These are phyloP conservation scores for Candida sithepensis DNA, from an alignment of 805 yeast genomes.

Conservation along the genomic window DNA sequence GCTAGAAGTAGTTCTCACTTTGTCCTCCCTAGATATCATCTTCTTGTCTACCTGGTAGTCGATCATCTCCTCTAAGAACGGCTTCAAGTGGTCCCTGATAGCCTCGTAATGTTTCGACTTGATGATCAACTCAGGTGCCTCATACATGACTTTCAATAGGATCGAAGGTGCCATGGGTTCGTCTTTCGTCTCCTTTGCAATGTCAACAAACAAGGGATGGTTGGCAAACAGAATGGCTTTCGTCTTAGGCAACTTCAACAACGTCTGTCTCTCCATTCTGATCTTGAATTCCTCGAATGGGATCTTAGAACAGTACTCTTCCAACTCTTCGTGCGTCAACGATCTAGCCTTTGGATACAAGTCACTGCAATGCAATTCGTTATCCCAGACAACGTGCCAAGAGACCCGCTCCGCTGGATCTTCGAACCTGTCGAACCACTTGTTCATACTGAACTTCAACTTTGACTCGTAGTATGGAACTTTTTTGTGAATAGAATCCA, in stretches of 20 bases:
- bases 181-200: constrained; percentile 39
- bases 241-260: constrained; percentile 43
- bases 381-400: constrained; percentile 52
- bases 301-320: constrained; percentile 32
- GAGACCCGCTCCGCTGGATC: constrained; percentile 47
- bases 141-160: constrained; percentile 38
- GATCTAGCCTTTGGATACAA: constrained; percentile 32
- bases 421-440: constrained; percentile 43
- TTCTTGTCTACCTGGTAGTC: constrained; percentile 38
- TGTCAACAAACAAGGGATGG: constrained; percentile 34
- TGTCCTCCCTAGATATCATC: constrained; percentile 32
- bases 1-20: constrained; percentile 15
- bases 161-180: constrained; percentile 47
- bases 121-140: constrained; percentile 43
- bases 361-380: constrained; percentile 29
- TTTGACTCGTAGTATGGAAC: constrained; percentile 49
- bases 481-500: constrained; percentile 42
- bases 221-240: constrained; percentile 23
- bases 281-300: constrained; percentile 40
- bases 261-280: constrained; percentile 46
- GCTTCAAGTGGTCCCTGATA: constrained; percentile 39
- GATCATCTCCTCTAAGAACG: constrained; percentile 38
- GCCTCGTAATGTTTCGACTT: constrained; percentile 42
- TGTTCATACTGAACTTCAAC: constrained; percentile 45
- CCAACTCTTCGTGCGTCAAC: constrained; percentile 31